Evolutionary conservation across 2,329 filamentous ascomycete genomes (phyloP).

Genomic region (Trichoderma lentiforme): DNA sequence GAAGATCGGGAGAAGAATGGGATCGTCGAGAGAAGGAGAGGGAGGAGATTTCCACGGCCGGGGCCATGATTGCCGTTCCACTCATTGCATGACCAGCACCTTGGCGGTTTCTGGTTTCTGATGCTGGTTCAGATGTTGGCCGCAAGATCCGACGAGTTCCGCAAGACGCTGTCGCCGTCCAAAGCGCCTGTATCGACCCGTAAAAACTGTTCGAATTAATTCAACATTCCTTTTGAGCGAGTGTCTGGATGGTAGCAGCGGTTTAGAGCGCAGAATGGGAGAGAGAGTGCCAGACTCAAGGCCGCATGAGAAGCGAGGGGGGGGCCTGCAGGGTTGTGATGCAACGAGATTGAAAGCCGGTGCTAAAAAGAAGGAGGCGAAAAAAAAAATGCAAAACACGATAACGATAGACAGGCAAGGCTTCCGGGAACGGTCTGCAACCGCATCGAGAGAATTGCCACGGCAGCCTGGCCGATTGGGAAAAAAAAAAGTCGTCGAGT

Average conservation of each 20-base stretch:
- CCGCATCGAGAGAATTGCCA: slow-evolving; percentile 19
- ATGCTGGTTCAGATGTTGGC: not conserved
- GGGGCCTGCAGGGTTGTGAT: slow-evolving; percentile 2
- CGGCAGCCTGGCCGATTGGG: slow-evolving; percentile 16
- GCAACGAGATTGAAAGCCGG: not conserved
- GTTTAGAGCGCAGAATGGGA: not conserved
- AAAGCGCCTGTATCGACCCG: slow-evolving; percentile 22
- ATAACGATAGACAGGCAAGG: slow-evolving; percentile 9
- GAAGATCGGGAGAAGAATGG: slow-evolving; percentile 34
- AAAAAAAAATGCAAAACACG: slow-evolving; percentile 2
- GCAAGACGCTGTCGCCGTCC: not conserved
- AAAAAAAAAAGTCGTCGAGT: not conserved
- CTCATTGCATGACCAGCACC: slow-evolving; percentile 35
- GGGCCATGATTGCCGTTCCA: slow-evolving; percentile 37
- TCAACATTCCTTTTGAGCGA: slow-evolving; percentile 26
- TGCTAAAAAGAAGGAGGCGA: not conserved
- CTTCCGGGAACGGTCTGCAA: slow-evolving; percentile 14
- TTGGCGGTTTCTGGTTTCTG: not conserved
- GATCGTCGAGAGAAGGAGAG: slow-evolving; percentile 34
- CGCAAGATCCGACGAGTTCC: not conserved
- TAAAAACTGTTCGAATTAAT: slow-evolving; percentile 23
- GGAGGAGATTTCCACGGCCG: slow-evolving; percentile 35
- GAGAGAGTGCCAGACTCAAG: slow-evolving; percentile 15
- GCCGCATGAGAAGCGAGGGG: not conserved
- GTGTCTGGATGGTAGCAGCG: slow-evolving; percentile 22